A percentile compares a stretch with the other conserved stretches of the same genome.
Conservation (phyloP, 768 basidiomycete species). For the Termitomyces titanicus region DNA sequence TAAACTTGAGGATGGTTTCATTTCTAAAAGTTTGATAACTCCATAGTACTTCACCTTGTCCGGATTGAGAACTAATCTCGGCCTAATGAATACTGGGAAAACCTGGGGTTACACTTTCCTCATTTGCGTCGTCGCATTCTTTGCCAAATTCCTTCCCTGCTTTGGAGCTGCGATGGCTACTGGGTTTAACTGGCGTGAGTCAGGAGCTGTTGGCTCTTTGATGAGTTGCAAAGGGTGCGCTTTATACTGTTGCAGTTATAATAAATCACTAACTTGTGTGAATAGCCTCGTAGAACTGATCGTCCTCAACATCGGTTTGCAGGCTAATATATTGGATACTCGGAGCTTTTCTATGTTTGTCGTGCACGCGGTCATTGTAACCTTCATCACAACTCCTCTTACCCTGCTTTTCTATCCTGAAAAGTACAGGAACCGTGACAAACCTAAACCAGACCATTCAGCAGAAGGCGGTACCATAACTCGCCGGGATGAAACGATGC, state of each 20-base stretch:
- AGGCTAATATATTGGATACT: conserved; percentile 56
- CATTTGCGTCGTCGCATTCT: conserved; percentile 71
- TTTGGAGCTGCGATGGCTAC: conserved; percentile 49
- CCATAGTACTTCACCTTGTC: conserved; percentile 74
- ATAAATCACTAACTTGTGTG: too few species aligned
- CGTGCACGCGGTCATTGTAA: conserved; percentile 69
- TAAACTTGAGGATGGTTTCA: not conserved
- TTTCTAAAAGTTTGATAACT: not conserved
- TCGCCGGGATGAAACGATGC: conserved; percentile 39
- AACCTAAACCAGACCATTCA: conserved; percentile 14
- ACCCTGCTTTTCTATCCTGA: conserved; percentile 80
- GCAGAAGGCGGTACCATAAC: conserved; percentile 21
- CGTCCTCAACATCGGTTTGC: conserved; percentile 83
- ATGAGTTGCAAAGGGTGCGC: conserved; percentile 88
- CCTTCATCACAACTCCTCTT: conserved; percentile 83
- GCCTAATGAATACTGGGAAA: conserved; percentile 65
- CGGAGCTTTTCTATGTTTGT: conserved; percentile 89
- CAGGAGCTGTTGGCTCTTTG: conserved; percentile 76
- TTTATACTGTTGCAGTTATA: not conserved
- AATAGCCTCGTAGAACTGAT: conserved; percentile 77
- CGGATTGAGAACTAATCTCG: conserved; percentile 77
- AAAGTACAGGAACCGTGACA: conserved; percentile 42
- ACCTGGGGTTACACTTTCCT: conserved; percentile 82
- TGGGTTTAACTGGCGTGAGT: conserved; percentile 72
- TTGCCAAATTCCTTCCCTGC: conserved; percentile 76